Percentiles rank a stretch among this genome's conserved stretches.
These are phyloP conservation scores for Paraglomus brasilianum DNA, from an alignment of 192 early-diverging fungal genomes.

Conservation along the genomic window DNA sequence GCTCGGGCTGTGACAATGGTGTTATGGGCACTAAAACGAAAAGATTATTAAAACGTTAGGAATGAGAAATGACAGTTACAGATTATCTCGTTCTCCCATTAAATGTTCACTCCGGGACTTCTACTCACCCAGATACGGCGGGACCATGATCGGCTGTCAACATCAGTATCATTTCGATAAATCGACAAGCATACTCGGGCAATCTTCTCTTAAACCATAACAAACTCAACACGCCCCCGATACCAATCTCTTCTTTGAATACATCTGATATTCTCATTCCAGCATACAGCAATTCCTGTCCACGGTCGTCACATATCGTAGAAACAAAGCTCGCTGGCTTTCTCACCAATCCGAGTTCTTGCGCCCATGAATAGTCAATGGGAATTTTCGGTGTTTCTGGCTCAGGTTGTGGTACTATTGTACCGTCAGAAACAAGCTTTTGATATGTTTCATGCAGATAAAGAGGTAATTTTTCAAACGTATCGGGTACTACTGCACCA, in stretches of 20 bases:
- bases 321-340: constrained; percentile 98
- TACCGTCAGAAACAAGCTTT: constrained; percentile 69
- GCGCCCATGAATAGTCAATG: constrained; percentile 98
- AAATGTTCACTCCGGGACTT: constrained; percentile 34
- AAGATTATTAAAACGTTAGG: constrained; percentile 35
- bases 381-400: constrained; percentile 98
- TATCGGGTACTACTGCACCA: constrained; percentile 90
- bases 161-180: constrained; percentile 99
- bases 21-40: constrained; percentile 78
- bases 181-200: constrained; percentile 91
- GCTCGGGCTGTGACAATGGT: constrained; percentile 93
- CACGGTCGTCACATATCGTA: constrained; percentile 98
- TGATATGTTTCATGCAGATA: constrained; percentile 76
- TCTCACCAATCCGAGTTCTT: constrained; percentile 96
- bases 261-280: constrained; percentile 98
- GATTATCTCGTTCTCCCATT: neutral
- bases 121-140: constrained; percentile 86
- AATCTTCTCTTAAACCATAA: constrained; percentile 99
- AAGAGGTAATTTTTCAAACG: constrained; percentile 91
- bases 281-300: constrained; percentile 97
- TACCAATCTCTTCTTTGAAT: constrained; percentile 98
- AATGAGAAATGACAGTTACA: neutral
- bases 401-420: constrained; percentile 72
- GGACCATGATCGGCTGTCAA: constrained; percentile 99
- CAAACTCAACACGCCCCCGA: constrained; percentile 94